Evolutionary conservation across 129 eudicot genomes (phyloP).

Genomic region (Kitagawia praeruptora): DNA sequence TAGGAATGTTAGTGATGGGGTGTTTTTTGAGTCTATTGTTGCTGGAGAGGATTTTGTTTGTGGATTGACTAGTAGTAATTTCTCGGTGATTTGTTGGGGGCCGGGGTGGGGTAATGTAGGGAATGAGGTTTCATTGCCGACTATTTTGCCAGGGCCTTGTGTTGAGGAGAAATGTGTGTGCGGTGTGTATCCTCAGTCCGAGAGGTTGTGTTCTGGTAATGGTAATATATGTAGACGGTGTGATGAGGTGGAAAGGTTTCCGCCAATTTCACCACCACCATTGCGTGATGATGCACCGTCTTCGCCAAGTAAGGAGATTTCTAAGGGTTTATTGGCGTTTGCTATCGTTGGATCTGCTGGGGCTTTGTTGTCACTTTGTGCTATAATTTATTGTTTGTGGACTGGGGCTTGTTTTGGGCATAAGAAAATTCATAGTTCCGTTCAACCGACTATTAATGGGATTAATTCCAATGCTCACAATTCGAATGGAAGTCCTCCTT

Average conservation of each 20-base stretch:
- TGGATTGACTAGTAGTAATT: conserved; percentile 60
- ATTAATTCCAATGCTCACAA: conserved; percentile 29
- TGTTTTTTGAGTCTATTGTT: conserved; percentile 58
- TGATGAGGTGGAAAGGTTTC: conserved; percentile 14
- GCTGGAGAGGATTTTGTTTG: conserved; percentile 83
- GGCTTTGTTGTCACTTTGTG: conserved; percentile 60
- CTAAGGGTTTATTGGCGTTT: conserved; percentile 64
- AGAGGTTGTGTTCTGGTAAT: conserved; percentile 60
- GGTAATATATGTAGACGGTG: conserved; percentile 80
- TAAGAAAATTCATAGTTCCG: conserved; percentile 84
- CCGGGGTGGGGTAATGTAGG: conserved; percentile 67
- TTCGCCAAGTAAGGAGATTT: conserved; percentile 38
- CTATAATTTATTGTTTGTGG: conserved; percentile 61
- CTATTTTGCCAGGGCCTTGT: conserved; percentile 81
- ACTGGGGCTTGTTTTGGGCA: conserved; percentile 78
- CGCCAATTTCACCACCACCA: conserved; percentile 26
- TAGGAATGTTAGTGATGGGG: conserved; percentile 23
- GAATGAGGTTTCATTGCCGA: conserved; percentile 42
- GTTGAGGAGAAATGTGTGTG: conserved; percentile 48
- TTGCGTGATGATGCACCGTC: conserved; percentile 13
- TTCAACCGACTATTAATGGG: conserved; percentile 69
- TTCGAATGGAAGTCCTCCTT: conserved; percentile 54
- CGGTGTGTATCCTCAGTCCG: conserved; percentile 62
- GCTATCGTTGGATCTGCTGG: conserved; percentile 85
- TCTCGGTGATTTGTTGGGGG: conserved; percentile 91